Conservation (phyloP, 768 basidiomycete species). For the Chalciporus pseudorubinellus region DNA sequence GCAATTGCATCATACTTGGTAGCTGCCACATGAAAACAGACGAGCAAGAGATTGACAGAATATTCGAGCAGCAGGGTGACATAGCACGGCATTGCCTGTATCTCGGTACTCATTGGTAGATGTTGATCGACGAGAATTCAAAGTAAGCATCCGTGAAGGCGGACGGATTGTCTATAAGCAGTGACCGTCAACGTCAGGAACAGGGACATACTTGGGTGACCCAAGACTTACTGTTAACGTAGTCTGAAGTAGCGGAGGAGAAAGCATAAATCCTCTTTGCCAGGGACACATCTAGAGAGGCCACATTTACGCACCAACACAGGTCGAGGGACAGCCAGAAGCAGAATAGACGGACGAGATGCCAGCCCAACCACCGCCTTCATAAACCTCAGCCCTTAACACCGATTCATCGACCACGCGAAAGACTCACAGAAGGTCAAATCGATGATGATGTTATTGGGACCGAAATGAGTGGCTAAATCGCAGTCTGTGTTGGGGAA, state of each 20-base stretch:
- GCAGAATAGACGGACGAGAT: slow-evolving; percentile 22
- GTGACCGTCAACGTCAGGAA: background rate
- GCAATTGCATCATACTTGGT: too few species aligned
- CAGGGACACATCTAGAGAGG: background rate
- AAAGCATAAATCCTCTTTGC: background rate
- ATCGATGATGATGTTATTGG: too few species aligned
- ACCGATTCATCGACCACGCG: too few species aligned
- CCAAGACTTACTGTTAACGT: slow-evolving; percentile 24
- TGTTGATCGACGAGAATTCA: slow-evolving; percentile 37
- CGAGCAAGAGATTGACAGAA: too few species aligned
- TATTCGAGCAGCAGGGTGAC: too few species aligned
- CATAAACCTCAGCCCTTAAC: background rate
- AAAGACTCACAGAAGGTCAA: too few species aligned
- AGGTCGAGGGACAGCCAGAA: slow-evolving; percentile 33
- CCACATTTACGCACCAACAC: slow-evolving; percentile 24
- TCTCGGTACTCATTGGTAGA: slow-evolving; percentile 27
- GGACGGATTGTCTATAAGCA: slow-evolving; percentile 31
- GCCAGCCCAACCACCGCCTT: slow-evolving; percentile 34
- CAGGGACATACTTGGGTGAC: too few species aligned
- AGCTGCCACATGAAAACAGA: too few species aligned
- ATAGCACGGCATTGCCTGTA: too few species aligned
- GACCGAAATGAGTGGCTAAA: too few species aligned
- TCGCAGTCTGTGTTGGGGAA: slow-evolving; percentile 42
- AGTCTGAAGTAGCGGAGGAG: slow-evolving; percentile 14
- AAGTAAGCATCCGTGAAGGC: slow-evolving; percentile 45